Percentiles rank a stretch among this genome's conserved stretches.
phyloP scores from a whole-genome alignment of 257 asterid species.

The Rauvolfia tetraphylla region DNA sequence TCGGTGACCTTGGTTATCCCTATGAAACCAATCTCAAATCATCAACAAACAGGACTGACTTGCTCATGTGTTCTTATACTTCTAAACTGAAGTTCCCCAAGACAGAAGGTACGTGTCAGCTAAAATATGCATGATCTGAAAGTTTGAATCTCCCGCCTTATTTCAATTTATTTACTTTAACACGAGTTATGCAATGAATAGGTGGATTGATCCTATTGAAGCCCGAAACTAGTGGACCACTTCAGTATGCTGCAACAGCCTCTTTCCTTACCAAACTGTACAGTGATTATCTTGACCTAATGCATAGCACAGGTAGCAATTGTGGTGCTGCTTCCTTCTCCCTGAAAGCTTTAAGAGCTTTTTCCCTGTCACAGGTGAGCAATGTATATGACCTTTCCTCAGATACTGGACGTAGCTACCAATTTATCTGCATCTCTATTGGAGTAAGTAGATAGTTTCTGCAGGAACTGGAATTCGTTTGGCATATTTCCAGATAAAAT shows the following conservation, averaged over 20 bases:
- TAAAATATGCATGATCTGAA: not conserved
- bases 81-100: constrained; percentile 24
- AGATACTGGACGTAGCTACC: not conserved
- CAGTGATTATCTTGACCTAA: constrained; percentile 47
- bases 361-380: constrained; percentile 48
- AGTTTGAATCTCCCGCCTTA: too few species aligned
- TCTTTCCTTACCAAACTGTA: constrained; percentile 57
- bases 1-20: constrained; percentile 55
- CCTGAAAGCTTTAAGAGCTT: constrained; percentile 26
- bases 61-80: constrained; percentile 53
- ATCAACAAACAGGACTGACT: constrained; percentile 47
- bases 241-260: constrained; percentile 55
- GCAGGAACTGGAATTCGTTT: too few species aligned
- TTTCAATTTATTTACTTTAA: not conserved
- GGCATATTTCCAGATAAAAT: too few species aligned
- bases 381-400: not conserved
- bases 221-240: constrained; percentile 35
- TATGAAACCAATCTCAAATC: constrained; percentile 38
- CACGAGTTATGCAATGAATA: constrained; percentile 13
- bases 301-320: constrained; percentile 27
- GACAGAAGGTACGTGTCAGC: constrained; percentile 31
- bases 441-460: not conserved
- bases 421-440: not conserved
- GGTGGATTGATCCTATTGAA: constrained; percentile 51
- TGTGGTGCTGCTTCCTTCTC: constrained; percentile 36